Evolutionary conservation across 2,329 filamentous ascomycete species (phyloP), one percentile per base, ranked within the genome.

Genomic region (Paradendryphiella salina): DNA sequence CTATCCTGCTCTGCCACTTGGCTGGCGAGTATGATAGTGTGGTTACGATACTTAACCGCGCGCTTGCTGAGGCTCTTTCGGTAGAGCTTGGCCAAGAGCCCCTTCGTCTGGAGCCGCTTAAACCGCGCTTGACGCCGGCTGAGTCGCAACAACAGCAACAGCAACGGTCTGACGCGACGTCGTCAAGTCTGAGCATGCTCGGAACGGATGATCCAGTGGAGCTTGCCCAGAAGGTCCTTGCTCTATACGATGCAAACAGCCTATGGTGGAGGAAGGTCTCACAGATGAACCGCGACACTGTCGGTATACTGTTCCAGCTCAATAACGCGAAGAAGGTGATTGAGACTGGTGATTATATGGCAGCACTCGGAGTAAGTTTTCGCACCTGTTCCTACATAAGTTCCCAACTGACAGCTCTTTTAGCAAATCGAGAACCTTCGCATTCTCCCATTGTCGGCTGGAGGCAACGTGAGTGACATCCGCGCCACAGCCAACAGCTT

Each of bases 21-120:
- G 93, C 94, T 0, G 90, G 90, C 66, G 92, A 99, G 72, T 97
- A 96, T 71, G 91, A 99, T 71, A 91, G 86, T 46, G 95, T 97
- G n/a, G 85, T 96, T 35, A 79, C 83, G 20, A 93, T 97, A 59
- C 84, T 97, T 67, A 96, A 92, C 74, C 87, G 91, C 32, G 88
- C 92, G 3, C 80, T 99, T 29, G 95, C 92, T 48, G 91, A 97
- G 73, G 89, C 90, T 36, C 85, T 97, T 52, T 87, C 90, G 10
- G 82, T 93, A 9, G 91, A 96, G 64, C 82, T 96, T 63, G 91
- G 90, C 45, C 87, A 94, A 63, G 86, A 90, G 51, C 85, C 87
- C 14, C 80, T 92, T 73, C 86, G 86, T 34, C 77, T 96, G 41
- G 85, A 91, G 73, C 90, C 90, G 2, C 79, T 95, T 62, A 91